Base-by-base conservation (phyloP, 768 basidiomycete species). In the Tremella yokohamensis region DNA sequence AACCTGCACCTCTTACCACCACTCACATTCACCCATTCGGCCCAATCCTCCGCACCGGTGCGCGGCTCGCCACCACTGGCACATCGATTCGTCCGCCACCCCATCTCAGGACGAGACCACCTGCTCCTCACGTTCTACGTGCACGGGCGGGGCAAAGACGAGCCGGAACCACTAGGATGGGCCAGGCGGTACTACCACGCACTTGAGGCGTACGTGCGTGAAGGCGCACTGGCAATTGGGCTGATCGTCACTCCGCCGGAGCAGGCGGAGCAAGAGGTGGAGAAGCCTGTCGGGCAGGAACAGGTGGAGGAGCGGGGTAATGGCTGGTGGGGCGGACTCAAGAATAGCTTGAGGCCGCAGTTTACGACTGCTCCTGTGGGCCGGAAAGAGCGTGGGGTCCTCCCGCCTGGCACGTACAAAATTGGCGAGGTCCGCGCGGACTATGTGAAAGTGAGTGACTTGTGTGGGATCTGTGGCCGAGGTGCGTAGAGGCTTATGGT, bases 91-190 rank as follows among this genome's bases (percentile, higher is more conserved):
- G 42, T 72, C 18, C 60, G 65, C n/a, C 66, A 76, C 40, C 71
- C 73, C 11, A 58, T 54, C 29, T 69, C 73, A 16, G 64, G 64
- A 13, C 65, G 74, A 19, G 75, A 76, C 54, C 75, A 76, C 56
- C 56, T 76, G 39, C 57, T 76, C n/a, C 51, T 76, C 15, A 73
- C 73, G 2, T 76, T 76, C 65, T 76, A 59, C 59, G 68, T 76
- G 0, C 75, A 76, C 52, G 75, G 75, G 2, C 52, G 73, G 37
- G 69, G 72, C 0, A 65, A 61, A 47, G 66, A 73, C 42, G 72
- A 76, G 47, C 61, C 68, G 11, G 64, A 69, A 37, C 54, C 63
- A 22, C 49, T 70, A 15, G 66, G 68, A 1, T 75, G 68, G 68
- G 16, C 66, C 0, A 63, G 62, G 51, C 37, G 56, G 12, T 34